Percentiles rank a stretch among this genome's conserved stretches.
These are phyloP conservation scores for Patellaria atrata DNA, from an alignment of 495 filamentous ascomycete genomes.

Conservation along the genomic window DNA sequence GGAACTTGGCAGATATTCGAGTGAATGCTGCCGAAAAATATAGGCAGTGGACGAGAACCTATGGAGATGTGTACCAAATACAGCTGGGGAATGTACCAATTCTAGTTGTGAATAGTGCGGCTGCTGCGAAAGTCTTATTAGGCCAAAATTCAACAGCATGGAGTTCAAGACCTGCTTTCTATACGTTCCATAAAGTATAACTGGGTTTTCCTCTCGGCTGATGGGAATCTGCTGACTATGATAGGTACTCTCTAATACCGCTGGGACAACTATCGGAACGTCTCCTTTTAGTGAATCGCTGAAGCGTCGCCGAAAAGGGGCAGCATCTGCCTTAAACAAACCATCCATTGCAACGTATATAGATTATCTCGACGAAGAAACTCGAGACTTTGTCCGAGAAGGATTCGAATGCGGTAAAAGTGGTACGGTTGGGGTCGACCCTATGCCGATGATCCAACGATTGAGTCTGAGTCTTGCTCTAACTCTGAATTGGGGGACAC, in stretches of 20 bases:
- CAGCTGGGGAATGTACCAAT: conserved; percentile 47
- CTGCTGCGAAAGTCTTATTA: conserved; percentile 42
- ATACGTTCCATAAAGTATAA: conserved; percentile 50
- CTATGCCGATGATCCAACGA: conserved; percentile 46
- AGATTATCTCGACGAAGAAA: conserved; percentile 45
- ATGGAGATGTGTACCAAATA: conserved; percentile 50
- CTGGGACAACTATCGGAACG: conserved; percentile 52
- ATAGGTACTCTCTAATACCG: conserved; percentile 46
- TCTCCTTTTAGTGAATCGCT: conserved; percentile 47
- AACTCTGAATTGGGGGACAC: conserved; percentile 49
- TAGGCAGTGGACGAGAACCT: conserved; percentile 40
- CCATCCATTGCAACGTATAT: conserved; percentile 47
- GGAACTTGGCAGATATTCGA: conserved; percentile 47
- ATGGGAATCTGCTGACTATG: conserved; percentile 1
- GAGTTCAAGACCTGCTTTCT: conserved; percentile 45
- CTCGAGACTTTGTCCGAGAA: conserved; percentile 44
- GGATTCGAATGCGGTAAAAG: conserved; percentile 38
- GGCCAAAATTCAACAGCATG: conserved; percentile 40
- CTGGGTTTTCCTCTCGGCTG: not conserved
- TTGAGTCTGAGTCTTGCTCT: conserved; percentile 41
- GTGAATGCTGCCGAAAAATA: conserved; percentile 47
- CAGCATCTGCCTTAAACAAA: conserved; percentile 47
- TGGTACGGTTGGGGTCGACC: conserved; percentile 40
- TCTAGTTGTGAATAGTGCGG: conserved; percentile 45
- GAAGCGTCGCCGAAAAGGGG: conserved; percentile 50